A percentile compares a stretch with the other conserved stretches of the same genome.
phyloP scores from a whole-genome alignment of 83 land plant genomes.

The Isoetes engelmannii region DNA sequence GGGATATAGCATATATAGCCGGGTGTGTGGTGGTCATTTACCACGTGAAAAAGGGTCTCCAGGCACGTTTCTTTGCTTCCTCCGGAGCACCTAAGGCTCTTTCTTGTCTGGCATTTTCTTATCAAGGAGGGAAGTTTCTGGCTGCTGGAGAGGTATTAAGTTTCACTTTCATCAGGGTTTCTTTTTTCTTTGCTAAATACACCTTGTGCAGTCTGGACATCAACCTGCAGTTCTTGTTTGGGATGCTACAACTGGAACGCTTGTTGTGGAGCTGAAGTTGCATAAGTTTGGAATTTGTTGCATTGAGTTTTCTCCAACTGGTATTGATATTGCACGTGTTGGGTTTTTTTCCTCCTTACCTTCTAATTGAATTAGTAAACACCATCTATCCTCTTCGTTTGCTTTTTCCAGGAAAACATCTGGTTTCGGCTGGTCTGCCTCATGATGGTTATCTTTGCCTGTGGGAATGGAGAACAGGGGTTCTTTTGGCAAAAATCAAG shows the following conservation, averaged over 20 bases:
- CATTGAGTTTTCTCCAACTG: constrained; percentile 60
- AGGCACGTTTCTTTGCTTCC: constrained; percentile 40
- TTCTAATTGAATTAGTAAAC: neutral
- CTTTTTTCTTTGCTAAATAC: constrained; percentile 2
- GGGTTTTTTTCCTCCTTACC: neutral
- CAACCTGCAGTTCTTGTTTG: constrained; percentile 59
- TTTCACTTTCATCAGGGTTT: constrained; percentile 3
- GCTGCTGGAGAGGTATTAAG: constrained; percentile 65
- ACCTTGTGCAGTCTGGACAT: constrained; percentile 49
- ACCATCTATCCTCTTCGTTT: constrained; percentile 3
- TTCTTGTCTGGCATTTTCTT: constrained; percentile 52
- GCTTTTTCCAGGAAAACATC: constrained; percentile 37
- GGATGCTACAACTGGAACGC: constrained; percentile 43
- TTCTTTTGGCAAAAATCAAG: constrained; percentile 41
- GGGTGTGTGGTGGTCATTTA: constrained; percentile 63
- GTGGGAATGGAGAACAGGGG: constrained; percentile 56
- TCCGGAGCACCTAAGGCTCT: constrained; percentile 49
- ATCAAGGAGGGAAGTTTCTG: constrained; percentile 38
- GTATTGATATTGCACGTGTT: constrained; percentile 13
- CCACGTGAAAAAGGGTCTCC: constrained; percentile 39
- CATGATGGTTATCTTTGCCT: constrained; percentile 58
- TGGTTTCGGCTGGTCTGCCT: constrained; percentile 58
- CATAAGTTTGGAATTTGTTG: constrained; percentile 58
- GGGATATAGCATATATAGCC: constrained; percentile 49
- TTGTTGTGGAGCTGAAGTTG: constrained; percentile 48